A percentile compares a stretch with the other conserved stretches of the same genome.
Evolutionary conservation across 768 basidiomycete genomes (phyloP).

Genomic region (Strobilomyces dryophilus): DNA sequence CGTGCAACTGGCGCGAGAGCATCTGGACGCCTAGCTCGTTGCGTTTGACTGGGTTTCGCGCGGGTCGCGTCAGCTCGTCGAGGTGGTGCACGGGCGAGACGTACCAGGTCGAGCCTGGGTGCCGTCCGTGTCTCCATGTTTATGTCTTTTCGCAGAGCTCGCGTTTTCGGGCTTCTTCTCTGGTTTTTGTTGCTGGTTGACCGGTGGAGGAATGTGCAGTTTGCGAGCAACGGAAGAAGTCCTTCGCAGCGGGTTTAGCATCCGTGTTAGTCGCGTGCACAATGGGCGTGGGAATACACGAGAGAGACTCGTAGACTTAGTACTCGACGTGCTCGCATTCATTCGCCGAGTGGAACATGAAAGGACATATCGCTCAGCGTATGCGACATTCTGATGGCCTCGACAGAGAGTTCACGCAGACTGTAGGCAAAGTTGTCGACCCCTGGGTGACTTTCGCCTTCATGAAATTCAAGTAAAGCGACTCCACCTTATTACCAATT

Average conservation of each 20-base stretch:
- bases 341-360: too few species aligned
- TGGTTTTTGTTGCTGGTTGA: constrained; percentile 14
- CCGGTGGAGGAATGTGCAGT: constrained; percentile 10
- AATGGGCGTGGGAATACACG: not conserved
- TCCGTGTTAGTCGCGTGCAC: too few species aligned
- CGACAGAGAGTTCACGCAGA: too few species aligned
- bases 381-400: too few species aligned
- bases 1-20: constrained; percentile 74
- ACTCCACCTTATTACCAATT: too few species aligned
- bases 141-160: not conserved
- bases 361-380: too few species aligned
- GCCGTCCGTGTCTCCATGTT: not conserved
- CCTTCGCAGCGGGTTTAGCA: constrained; percentile 18
- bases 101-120: constrained; percentile 8
- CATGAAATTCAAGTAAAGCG: too few species aligned
- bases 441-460: too few species aligned
- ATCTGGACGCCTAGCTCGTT: constrained; percentile 95
- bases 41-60: constrained; percentile 47
- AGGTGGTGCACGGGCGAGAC: not conserved
- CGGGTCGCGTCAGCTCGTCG: not conserved
- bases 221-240: constrained; percentile 10
- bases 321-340: too few species aligned
- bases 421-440: too few species aligned
- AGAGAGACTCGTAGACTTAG: too few species aligned
- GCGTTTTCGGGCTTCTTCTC: not conserved